Conservation (phyloP, 768 basidiomycete genomes). For the Mycena crocata region DNA sequence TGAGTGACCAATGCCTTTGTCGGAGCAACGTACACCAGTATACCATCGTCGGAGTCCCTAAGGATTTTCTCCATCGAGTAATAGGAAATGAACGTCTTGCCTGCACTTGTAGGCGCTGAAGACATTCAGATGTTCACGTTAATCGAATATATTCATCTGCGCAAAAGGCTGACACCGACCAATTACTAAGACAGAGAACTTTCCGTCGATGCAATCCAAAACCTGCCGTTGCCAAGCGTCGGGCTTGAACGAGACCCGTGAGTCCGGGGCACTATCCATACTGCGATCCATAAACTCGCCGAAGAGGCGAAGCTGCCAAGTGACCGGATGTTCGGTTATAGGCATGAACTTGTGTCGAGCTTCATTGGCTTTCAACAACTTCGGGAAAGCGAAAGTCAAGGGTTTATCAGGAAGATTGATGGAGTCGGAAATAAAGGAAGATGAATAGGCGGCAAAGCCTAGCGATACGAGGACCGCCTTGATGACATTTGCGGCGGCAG, state of each 20-base stretch:
- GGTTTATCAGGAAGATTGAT: conserved; percentile 37
- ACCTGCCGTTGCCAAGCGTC: conserved; percentile 80
- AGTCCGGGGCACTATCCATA: conserved; percentile 71
- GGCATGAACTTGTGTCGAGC: conserved; percentile 63
- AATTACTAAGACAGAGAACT: conserved; percentile 73
- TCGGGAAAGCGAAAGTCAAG: conserved; percentile 65
- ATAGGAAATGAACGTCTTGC: conserved; percentile 83
- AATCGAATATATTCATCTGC: not conserved
- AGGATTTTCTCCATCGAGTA: conserved; percentile 82
- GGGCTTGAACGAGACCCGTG: conserved; percentile 70
- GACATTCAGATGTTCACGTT: not conserved
- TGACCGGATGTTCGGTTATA: conserved; percentile 65
- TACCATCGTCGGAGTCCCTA: conserved; percentile 70
- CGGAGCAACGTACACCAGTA: conserved; percentile 80
- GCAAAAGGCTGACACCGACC: conserved; percentile 51
- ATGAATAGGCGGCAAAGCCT: conserved; percentile 58
- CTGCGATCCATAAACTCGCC: conserved; percentile 80
- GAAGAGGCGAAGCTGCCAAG: conserved; percentile 77
- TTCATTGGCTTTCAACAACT: conserved; percentile 59
- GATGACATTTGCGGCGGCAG: conserved; percentile 49
- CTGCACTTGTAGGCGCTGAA: conserved; percentile 79
- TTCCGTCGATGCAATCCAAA: conserved; percentile 69
- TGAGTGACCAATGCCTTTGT: conserved; percentile 82
- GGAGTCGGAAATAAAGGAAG: conserved; percentile 35
- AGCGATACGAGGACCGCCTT: conserved; percentile 54